Percentiles rank a stretch among this genome's conserved stretches.
phyloP scores from a whole-genome alignment of 2,329 filamentous ascomycete species.

The Kalaharituber pfeilii region DNA sequence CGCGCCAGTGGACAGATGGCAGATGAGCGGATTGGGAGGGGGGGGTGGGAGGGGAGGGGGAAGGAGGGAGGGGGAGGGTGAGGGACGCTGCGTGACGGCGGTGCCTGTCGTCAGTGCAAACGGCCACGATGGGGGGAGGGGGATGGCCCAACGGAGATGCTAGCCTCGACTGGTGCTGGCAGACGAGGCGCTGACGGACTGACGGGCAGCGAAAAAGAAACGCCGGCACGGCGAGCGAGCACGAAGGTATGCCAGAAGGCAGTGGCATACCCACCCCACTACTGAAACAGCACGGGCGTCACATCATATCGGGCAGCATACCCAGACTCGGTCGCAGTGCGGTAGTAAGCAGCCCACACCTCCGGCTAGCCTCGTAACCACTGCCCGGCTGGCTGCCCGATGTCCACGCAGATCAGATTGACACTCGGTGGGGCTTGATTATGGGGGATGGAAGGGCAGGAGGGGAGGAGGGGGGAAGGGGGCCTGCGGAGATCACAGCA shows the following conservation, averaged over 20 bases:
- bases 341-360: too few relatives aligned
- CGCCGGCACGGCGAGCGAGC: background rate
- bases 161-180: background rate
- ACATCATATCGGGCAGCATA: conserved; percentile 1
- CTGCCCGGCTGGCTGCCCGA: background rate
- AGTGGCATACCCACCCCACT: background rate
- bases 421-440: background rate
- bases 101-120: too few relatives aligned
- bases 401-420: background rate
- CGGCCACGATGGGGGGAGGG: too few relatives aligned
- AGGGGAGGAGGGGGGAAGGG: background rate
- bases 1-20: too few relatives aligned
- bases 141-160: background rate
- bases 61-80: too few relatives aligned
- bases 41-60: too few relatives aligned
- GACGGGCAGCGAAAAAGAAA: background rate
- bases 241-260: too few relatives aligned
- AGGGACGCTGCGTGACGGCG: too few relatives aligned
- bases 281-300: conserved; percentile 1
- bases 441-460: background rate
- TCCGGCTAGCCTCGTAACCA: background rate
- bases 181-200: background rate
- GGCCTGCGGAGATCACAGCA: too few relatives aligned
- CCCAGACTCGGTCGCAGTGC: background rate
- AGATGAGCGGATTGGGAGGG: too few relatives aligned